Evolutionary conservation across 441 rosid species (phyloP), one percentile per base, ranked within the genome.

Genomic region (Jatropha podagrica): DNA sequence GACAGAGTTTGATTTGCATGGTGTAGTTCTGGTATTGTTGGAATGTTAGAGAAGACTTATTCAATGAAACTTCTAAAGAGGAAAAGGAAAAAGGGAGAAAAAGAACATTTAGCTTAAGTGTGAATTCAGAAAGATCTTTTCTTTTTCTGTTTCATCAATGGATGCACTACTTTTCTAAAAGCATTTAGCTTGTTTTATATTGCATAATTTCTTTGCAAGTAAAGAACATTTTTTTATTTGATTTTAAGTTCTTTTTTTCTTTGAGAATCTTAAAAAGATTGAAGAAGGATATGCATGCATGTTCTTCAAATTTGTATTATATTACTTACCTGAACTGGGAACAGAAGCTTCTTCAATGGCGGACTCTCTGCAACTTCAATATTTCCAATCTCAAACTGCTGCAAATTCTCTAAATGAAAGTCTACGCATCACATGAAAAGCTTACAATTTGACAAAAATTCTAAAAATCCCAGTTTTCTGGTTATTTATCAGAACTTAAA

Each of bases 181-280:
- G 85, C 75, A 42, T 54, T 26, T 15, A 56, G 59, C 32, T 61
- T 75, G 54, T 40, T 18, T 26, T 17, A 61, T 75, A 73, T 44
- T 17, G 59, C 68, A 60, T 78, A 78, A 81, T 74, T 70, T 69
- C 69, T 71, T 72, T 17, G 71, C 80, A 86, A 86, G 85, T 61
- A 83, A 84, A 83, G 82, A 81, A 86, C 83, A 78, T 69, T 61
- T 23, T 27, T 61, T 67, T 67, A 58, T 12, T 27, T 38, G 15
- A 20, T 44, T 52, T 59, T 37, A 23, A 60, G 2, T 4, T 60
- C 6, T 0, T 48, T 58, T 58, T 4, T 58, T 58, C 11, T 12
- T 58, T 23, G 23, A 58, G 62, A 58, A 20, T 58, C 62, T 7
- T 20, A 9, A 7, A 55, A 58, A 58, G 27, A 8, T 58, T 58